A percentile compares a stretch with the other conserved stretches of the same genome.
Conservation (phyloP, 2,329 filamentous ascomycete genomes). For the Dactylellina sp. region DNA sequence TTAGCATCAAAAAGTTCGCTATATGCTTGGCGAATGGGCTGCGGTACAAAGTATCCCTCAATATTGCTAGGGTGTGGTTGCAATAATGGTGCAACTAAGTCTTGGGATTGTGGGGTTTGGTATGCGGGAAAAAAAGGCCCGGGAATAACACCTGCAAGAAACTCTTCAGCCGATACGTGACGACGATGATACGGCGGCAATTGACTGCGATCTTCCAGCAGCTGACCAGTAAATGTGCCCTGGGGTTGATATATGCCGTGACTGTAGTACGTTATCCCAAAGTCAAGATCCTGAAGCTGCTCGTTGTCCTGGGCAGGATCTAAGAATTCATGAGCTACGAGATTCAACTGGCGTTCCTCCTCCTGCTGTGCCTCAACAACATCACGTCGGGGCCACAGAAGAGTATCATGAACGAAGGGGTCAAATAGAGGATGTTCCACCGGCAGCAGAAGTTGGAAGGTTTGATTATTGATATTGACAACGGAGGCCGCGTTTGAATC, state of each 20-base stretch:
- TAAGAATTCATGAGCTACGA: slow-evolving; percentile 14
- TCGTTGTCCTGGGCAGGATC: slow-evolving; percentile 1
- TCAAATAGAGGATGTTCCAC: slow-evolving; percentile 39
- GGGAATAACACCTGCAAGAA: neutral
- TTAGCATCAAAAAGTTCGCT: too few relatives aligned
- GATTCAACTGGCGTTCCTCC: slow-evolving; percentile 14
- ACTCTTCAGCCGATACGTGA: neutral
- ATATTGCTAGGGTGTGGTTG: neutral
- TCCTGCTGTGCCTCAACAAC: slow-evolving; percentile 39
- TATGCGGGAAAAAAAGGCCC: neutral
- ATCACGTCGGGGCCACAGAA: slow-evolving; percentile 44
- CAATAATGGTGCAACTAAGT: neutral
- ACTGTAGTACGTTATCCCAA: neutral
- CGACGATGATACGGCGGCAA: neutral
- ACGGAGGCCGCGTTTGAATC: slow-evolving; percentile 13
- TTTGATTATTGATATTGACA: slow-evolving; percentile 9
- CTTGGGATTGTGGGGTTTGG: neutral
- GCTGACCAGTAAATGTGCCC: neutral
- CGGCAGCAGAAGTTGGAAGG: slow-evolving; percentile 16
- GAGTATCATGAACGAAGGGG: slow-evolving; percentile 42
- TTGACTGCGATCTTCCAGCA: neutral
- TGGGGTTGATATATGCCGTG: neutral
- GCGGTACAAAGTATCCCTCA: neutral
- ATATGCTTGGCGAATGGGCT: too few relatives aligned
- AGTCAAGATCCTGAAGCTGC: neutral